These are phyloP conservation scores for Excoecaria cochinchinensis DNA, from an alignment of 345 rosid species.

Conservation along the genomic window DNA sequence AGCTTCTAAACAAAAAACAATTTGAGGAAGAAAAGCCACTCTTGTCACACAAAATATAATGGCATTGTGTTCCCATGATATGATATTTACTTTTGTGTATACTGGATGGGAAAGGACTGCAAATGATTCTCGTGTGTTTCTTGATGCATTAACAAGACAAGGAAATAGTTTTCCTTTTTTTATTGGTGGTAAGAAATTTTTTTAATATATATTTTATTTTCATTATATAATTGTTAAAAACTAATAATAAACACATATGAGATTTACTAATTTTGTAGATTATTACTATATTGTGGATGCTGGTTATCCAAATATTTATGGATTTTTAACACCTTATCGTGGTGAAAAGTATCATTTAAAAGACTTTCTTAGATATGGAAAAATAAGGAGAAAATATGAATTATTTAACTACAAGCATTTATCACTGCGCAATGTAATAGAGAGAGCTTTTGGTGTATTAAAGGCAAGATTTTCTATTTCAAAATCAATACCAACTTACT, in stretches of 20 bases:
- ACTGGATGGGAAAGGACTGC: too few species aligned
- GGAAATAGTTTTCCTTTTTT: neutral
- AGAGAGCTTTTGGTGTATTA: too few species aligned
- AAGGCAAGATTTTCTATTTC: too few species aligned
- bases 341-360: neutral
- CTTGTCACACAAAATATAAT: neutral
- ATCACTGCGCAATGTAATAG: neutral
- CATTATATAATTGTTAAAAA: neutral
- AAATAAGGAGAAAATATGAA: neutral
- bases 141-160: too few species aligned
- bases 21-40: neutral
- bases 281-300: neutral
- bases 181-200: neutral
- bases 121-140: too few species aligned
- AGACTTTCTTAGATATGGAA: neutral
- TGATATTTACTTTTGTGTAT: too few species aligned
- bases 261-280: neutral
- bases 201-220: neutral
- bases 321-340: neutral
- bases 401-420: neutral
- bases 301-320: neutral
- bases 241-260: neutral
- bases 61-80: neutral
- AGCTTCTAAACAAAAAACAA: neutral
- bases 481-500: too few species aligned